Percentiles rank a stretch among this genome's conserved stretches.
Conservation (phyloP, 768 basidiomycete species). For the Boletus edulis region DNA sequence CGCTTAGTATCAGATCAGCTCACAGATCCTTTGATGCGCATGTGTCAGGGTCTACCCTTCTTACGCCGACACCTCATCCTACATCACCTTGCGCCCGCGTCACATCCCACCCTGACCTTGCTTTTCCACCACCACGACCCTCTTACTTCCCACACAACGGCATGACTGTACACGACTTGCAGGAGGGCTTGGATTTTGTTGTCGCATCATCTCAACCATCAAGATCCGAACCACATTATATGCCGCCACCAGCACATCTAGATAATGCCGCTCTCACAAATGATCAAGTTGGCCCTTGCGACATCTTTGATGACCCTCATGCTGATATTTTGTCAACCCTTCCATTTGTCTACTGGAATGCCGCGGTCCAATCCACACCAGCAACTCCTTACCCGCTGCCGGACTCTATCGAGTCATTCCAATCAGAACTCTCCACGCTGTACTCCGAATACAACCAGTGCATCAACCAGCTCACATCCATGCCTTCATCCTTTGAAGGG, state of each 20-base stretch:
- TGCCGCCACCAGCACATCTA: constrained; percentile 8
- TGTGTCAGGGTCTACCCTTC: constrained; percentile 19
- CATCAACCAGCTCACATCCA: constrained; percentile 41
- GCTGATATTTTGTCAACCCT: constrained; percentile 12
- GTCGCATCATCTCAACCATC: constrained; percentile 1
- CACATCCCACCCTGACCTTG: constrained; percentile 6
- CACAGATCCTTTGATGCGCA: constrained; percentile 7
- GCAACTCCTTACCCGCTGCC: neutral
- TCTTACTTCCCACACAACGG: constrained; percentile 10
- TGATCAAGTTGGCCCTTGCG: neutral
- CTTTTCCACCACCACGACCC: constrained; percentile 1
- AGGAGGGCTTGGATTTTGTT: constrained; percentile 8
- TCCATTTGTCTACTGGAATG: constrained; percentile 27
- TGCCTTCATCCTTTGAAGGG: constrained; percentile 32
- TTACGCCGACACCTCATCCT: constrained; percentile 5
- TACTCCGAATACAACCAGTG: constrained; percentile 51
- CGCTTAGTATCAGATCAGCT: constrained; percentile 16
- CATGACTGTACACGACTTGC: constrained; percentile 12
- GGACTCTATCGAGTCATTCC: constrained; percentile 30
- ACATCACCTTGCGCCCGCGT: constrained; percentile 1
- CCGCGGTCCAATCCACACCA: constrained; percentile 17
- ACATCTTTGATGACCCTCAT: constrained; percentile 14
- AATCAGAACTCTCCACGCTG: constrained; percentile 40
- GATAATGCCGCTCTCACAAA: neutral
- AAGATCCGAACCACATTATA: constrained; percentile 17